phyloP scores from a whole-genome alignment of 1,284 basidiomycete genomes.

The Termitomyces sp. region DNA sequence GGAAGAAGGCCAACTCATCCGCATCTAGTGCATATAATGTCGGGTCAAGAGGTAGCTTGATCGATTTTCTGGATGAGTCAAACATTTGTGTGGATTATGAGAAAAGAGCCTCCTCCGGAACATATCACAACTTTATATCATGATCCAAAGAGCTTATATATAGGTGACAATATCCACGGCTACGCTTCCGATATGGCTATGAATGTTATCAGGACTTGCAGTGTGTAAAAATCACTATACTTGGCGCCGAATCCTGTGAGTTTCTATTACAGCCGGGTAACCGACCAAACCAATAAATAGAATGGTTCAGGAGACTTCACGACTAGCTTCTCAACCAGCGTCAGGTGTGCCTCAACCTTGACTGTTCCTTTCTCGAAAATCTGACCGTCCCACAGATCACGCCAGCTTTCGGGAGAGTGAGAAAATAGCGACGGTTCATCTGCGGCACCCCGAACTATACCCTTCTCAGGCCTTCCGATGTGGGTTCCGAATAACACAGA shows the following conservation, averaged over 20 bases:
- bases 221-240: too few species aligned
- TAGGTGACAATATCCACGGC: not conserved
- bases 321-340: constrained; percentile 7
- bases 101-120: not conserved
- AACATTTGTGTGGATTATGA: not conserved
- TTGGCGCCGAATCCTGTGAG: not conserved
- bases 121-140: not conserved
- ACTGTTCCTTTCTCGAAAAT: constrained; percentile 23
- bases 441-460: constrained; percentile 7
- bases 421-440: constrained; percentile 22
- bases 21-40: constrained; percentile 6
- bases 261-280: constrained; percentile 12
- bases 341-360: constrained; percentile 18
- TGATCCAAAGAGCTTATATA: not conserved
- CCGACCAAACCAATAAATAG: constrained; percentile 12
- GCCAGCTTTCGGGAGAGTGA: constrained; percentile 34
- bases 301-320: not conserved
- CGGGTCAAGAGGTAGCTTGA: constrained; percentile 5
- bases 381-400: constrained; percentile 28
- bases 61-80: not conserved
- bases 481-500: constrained; percentile 21
- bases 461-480: constrained; percentile 20
- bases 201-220: not conserved
- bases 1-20: constrained; percentile 9
- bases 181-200: not conserved